phyloP scores from a whole-genome alignment of 192 early-diverging fungal genomes.

The Funneliformis geosporum region DNA sequence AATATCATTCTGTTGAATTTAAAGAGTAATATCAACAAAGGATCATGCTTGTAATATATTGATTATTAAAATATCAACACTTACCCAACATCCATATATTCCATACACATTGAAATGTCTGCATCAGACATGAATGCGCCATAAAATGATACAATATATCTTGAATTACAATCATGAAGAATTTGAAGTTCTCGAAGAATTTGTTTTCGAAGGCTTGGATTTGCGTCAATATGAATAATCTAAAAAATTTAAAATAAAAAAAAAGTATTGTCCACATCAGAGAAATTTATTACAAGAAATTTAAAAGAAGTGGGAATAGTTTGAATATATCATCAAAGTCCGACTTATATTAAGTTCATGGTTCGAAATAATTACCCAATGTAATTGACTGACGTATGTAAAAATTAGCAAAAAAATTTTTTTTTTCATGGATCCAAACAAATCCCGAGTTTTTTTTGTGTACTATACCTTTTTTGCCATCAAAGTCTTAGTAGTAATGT shows the following conservation, averaged over 20 bases:
- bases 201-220: slow-evolving; percentile 77
- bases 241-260: slow-evolving; percentile 16
- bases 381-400: background rate
- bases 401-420: background rate
- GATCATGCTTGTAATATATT: no score
- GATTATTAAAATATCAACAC: background rate
- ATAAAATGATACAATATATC: slow-evolving; percentile 96
- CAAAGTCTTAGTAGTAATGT: slow-evolving; percentile 82
- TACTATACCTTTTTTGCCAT: slow-evolving; percentile 90
- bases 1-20: no score
- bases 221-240: slow-evolving; percentile 58
- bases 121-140: slow-evolving; percentile 86
- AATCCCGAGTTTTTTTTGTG: background rate
- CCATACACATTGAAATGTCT: slow-evolving; percentile 95
- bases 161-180: slow-evolving; percentile 92
- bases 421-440: background rate
- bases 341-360: background rate
- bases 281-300: background rate
- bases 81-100: slow-evolving; percentile 93
- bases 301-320: background rate
- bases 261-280: background rate
- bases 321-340: background rate
- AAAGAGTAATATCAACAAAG: background rate
- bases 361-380: background rate
- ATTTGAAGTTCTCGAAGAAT: slow-evolving; percentile 95